Evolutionary conservation across 169 alveolate species (phyloP).

Genomic region (Blepharisma undulans): DNA sequence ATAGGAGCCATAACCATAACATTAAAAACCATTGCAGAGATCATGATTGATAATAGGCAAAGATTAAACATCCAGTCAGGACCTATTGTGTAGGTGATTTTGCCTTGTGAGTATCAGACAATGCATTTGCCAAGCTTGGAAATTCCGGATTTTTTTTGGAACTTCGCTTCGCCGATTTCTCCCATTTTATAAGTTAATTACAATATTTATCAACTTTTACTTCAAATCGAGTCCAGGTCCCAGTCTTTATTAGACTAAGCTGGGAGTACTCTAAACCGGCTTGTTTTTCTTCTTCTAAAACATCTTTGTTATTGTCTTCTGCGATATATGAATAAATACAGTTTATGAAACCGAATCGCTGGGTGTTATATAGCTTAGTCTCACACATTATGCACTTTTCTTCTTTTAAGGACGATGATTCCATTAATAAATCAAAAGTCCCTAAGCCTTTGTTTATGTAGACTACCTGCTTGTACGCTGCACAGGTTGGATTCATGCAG

Average conservation of each 20-base stretch:
- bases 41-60: neutral
- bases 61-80: constrained; percentile 41
- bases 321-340: neutral
- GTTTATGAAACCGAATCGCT: neutral
- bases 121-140: neutral
- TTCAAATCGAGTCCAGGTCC: neutral
- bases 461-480: neutral
- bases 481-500: neutral
- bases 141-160: neutral
- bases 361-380: neutral
- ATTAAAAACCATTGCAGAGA: neutral
- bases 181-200: neutral
- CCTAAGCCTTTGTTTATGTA: neutral
- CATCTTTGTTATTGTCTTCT: neutral
- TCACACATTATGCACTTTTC: neutral
- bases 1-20: constrained; percentile 18
- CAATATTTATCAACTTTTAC: neutral
- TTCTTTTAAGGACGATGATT: neutral
- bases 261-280: neutral
- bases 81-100: neutral
- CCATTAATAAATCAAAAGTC: neutral
- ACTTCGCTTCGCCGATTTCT: neutral
- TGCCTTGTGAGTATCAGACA: neutral
- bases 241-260: neutral
- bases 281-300: neutral